Percentiles rank a stretch among this genome's conserved stretches.
Conservation (phyloP, 2,329 filamentous ascomycete genomes). For the Scedosporium boydii region DNA sequence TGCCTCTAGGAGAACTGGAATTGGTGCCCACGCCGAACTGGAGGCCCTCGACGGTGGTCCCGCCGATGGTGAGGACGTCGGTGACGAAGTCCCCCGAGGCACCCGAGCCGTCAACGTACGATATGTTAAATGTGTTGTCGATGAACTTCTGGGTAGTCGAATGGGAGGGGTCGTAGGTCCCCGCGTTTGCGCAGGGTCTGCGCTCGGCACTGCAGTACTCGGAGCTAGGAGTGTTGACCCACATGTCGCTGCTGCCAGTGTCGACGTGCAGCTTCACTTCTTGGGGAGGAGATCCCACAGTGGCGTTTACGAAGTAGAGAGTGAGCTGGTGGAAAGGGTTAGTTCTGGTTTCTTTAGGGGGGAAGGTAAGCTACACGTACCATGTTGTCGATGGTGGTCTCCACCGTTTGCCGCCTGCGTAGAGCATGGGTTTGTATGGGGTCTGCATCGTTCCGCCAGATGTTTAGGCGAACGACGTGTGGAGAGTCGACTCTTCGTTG, state of each 20-base stretch:
- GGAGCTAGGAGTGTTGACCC: slow-evolving; percentile 59
- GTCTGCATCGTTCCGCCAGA: slow-evolving; percentile 25
- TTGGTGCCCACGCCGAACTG: slow-evolving; percentile 68
- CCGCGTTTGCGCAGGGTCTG: slow-evolving; percentile 48
- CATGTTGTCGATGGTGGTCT: slow-evolving; percentile 44
- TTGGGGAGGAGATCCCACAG: slow-evolving; percentile 53
- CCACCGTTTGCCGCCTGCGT: slow-evolving; percentile 20
- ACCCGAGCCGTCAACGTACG: slow-evolving; percentile 73
- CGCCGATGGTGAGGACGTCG: slow-evolving; percentile 58
- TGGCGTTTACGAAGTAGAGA: slow-evolving; percentile 54
- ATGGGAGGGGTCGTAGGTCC: slow-evolving; percentile 58
- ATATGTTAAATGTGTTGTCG: slow-evolving; percentile 73
- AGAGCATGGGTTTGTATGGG: slow-evolving; percentile 19
- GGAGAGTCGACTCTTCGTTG: slow-evolving; percentile 22
- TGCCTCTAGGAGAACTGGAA: slow-evolving; percentile 55
- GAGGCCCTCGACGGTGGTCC: slow-evolving; percentile 40
- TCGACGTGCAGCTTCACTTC: slow-evolving; percentile 50
- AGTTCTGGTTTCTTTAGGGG: neutral
- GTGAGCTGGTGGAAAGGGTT: slow-evolving; percentile 34
- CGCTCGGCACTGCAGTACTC: slow-evolving; percentile 40
- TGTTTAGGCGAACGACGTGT: slow-evolving; percentile 35
- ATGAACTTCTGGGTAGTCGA: slow-evolving; percentile 72
- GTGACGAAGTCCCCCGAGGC: slow-evolving; percentile 71
- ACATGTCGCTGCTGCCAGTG: slow-evolving; percentile 60
- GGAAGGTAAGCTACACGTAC: slow-evolving; percentile 25